phyloP scores from a whole-genome alignment of 2,329 filamentous ascomycete genomes.

The Colletotrichum euphorbiae region DNA sequence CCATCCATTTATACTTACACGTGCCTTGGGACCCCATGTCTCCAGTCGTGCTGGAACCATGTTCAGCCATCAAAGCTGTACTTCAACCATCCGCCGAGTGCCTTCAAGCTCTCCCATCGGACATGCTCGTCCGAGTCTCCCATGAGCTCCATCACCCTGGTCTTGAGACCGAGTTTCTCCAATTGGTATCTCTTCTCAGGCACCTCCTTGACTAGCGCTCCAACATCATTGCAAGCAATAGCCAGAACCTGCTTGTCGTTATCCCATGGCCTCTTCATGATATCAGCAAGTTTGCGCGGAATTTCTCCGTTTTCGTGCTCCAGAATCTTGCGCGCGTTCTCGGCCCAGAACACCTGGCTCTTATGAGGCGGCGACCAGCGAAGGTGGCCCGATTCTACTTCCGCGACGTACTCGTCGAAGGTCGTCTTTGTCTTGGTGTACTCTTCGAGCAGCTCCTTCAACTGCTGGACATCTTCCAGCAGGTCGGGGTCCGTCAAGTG shows the following conservation, averaged over 20 bases:
- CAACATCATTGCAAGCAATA: slow-evolving; percentile 93
- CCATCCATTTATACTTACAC: slow-evolving; percentile 36
- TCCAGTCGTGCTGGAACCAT: slow-evolving; percentile 1
- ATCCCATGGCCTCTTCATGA: slow-evolving; percentile 78
- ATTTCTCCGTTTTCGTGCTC: slow-evolving; percentile 85
- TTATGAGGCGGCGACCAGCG: slow-evolving; percentile 94
- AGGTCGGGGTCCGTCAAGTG: slow-evolving; percentile 75
- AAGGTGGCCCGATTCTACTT: slow-evolving; percentile 86
- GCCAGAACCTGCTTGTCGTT: slow-evolving; percentile 90
- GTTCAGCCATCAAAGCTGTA: slow-evolving; percentile 66
- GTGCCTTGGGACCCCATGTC: slow-evolving; percentile 1
- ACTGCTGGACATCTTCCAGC: slow-evolving; percentile 69
- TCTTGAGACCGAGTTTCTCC: slow-evolving; percentile 88
- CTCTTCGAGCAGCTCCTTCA: slow-evolving; percentile 74
- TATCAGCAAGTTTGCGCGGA: slow-evolving; percentile 84
- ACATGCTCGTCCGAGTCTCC: slow-evolving; percentile 88
- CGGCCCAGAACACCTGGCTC: slow-evolving; percentile 88
- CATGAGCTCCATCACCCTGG: slow-evolving; percentile 93
- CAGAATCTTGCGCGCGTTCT: slow-evolving; percentile 88
- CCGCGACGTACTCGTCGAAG: slow-evolving; percentile 89
- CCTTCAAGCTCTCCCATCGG: slow-evolving; percentile 90
- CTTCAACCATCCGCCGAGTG: slow-evolving; percentile 76
- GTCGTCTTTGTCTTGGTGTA: slow-evolving; percentile 79
- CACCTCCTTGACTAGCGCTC: slow-evolving; percentile 87
- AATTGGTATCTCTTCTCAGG: slow-evolving; percentile 84